Evolutionary conservation across 768 basidiomycete genomes (phyloP).

Genomic region (Gyrodon lividus): DNA sequence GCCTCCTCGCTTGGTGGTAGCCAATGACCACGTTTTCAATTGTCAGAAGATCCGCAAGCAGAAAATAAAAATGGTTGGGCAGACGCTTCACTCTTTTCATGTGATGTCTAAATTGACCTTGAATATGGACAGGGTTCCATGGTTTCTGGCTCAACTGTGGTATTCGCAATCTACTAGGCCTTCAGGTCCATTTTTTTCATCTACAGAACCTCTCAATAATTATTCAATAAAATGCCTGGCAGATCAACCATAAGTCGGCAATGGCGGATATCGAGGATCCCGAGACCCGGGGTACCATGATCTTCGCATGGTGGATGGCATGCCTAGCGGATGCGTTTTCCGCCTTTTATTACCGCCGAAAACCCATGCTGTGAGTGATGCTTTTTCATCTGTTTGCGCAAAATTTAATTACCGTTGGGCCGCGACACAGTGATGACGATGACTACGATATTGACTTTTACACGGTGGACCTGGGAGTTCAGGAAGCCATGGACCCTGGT

Average conservation of each 20-base stretch:
- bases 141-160: conserved; percentile 82
- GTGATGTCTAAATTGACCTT: conserved; percentile 18
- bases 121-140: conserved; percentile 60
- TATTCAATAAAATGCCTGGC: conserved; percentile 10
- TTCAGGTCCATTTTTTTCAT: conserved; percentile 49
- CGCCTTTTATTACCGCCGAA: conserved; percentile 80
- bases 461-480: conserved; percentile 60
- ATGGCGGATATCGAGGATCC: conserved; percentile 71
- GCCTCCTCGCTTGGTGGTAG: neutral
- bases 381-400: neutral
- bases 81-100: conserved; percentile 14
- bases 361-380: conserved; percentile 64
- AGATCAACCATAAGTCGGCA: conserved; percentile 86
- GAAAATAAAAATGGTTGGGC: conserved; percentile 66
- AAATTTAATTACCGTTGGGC: conserved; percentile 24
- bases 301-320: conserved; percentile 94
- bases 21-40: conserved; percentile 8
- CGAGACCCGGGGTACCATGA: conserved; percentile 79
- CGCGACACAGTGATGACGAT: conserved; percentile 60
- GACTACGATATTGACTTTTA: conserved; percentile 92
- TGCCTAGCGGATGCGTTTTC: conserved; percentile 82
- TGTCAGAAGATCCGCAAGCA: conserved; percentile 68
- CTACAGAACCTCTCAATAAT: neutral
- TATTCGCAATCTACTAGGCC: conserved; percentile 74
- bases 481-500: conserved; percentile 47